Evolutionary conservation across 257 asterid species (phyloP), one percentile per base, ranked within the genome.

Genomic region (Salvia rosmarinus): DNA sequence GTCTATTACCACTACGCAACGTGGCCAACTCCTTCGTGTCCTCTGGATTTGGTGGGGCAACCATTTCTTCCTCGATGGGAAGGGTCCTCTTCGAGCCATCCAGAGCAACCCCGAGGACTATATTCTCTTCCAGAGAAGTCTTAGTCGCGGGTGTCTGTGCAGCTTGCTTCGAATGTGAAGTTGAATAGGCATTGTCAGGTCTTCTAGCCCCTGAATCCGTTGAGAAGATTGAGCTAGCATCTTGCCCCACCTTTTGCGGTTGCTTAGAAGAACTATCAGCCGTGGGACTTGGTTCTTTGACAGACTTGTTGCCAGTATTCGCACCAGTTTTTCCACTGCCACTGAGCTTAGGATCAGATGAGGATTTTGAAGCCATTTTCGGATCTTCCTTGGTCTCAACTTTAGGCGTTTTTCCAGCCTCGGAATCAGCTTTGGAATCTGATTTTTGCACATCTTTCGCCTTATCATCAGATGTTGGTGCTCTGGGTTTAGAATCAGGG

Each of bases 71-170:
- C 80, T 91, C 99, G 34, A 94, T 94, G 37, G 98, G 96, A 23
- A 94, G 91, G 65, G 98, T 94, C 80, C 99, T 86, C 84, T 91
- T 94, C 4, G 97, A 91, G 21, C 98, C 98, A 68, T 89, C 98
- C 67, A 94, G 81, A 62, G 96, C 99, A 78, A 94, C 99, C 19
- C 99, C 99, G 35, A 94, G 97, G 57, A 94, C 96, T 59, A 94
- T 89, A 51, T 91, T 94, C 79, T 94, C 99, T 82, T 91, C 98
- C 64, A 89, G 61, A 61, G 88, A 82, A 43, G 93, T 82, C 67
- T 91, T 95, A 50, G 75, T 21, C 2, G 79, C 37, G 25, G 90
- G 76, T 43, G 84, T 74, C 59, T 82, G 87, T 57, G 81, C 13
- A 20, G 12, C 57, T 67, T 81, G 87, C 75, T 91, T 89, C 5